Percentiles rank a stretch among this genome's conserved stretches.
phyloP scores from a whole-genome alignment of 257 asterid genomes.

The Scutellaria barbata region DNA sequence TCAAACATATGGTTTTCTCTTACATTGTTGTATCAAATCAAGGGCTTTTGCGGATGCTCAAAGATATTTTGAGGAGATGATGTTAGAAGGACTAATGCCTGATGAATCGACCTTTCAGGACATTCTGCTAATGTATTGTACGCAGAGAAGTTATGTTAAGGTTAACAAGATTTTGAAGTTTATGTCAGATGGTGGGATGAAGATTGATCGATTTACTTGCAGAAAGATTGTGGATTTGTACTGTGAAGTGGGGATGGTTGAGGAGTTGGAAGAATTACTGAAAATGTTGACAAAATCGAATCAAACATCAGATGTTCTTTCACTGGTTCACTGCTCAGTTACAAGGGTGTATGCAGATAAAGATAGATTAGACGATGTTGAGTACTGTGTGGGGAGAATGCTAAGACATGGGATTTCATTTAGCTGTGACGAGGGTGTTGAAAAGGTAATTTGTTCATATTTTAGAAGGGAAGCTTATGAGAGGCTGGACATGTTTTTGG shows the following conservation, averaged over 20 bases:
- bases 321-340: slow-evolving; percentile 41
- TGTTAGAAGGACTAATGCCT: slow-evolving; percentile 40
- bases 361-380: slow-evolving; percentile 58
- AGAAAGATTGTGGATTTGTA: slow-evolving; percentile 39
- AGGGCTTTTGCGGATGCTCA: slow-evolving; percentile 47
- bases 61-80: slow-evolving; percentile 49
- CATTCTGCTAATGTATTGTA: slow-evolving; percentile 43
- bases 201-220: slow-evolving; percentile 22
- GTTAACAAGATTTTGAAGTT: slow-evolving; percentile 40
- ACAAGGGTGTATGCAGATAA: slow-evolving; percentile 44
- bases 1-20: slow-evolving; percentile 47
- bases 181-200: slow-evolving; percentile 14
- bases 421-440: slow-evolving; percentile 49
- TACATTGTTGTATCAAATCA: slow-evolving; percentile 44
- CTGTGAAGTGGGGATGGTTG: slow-evolving; percentile 39
- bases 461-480: slow-evolving; percentile 56
- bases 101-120: slow-evolving; percentile 36
- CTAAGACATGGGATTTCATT: slow-evolving; percentile 43
- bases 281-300: slow-evolving; percentile 33
- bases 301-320: slow-evolving; percentile 40
- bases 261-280: slow-evolving; percentile 50
- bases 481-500: slow-evolving; percentile 48
- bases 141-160: slow-evolving; percentile 31
- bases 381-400: slow-evolving; percentile 53
- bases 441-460: slow-evolving; percentile 53